Evolutionary conservation across 306 rosid genomes (phyloP).

Genomic region (Canavalia ensiformis): DNA sequence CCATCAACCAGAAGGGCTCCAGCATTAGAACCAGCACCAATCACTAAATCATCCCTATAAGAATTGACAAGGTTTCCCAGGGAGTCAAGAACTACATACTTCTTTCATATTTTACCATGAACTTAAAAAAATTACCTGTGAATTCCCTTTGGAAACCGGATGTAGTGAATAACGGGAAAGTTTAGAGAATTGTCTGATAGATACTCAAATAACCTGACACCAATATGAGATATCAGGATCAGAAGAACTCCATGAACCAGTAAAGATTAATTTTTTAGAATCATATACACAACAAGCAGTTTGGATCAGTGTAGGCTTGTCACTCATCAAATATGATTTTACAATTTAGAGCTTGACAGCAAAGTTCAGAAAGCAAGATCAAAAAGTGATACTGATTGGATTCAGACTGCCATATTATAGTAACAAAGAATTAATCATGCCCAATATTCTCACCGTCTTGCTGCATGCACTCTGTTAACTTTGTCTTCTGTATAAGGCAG

Average conservation of each 20-base stretch:
- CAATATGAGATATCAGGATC: slow-evolving; percentile 34
- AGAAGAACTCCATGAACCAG: slow-evolving; percentile 18
- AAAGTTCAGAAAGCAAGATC: slow-evolving; percentile 23
- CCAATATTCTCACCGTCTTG: slow-evolving; percentile 75
- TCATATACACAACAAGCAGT: slow-evolving; percentile 12
- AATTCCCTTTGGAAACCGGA: slow-evolving; percentile 82
- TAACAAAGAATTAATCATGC: slow-evolving; percentile 32
- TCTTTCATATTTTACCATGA: slow-evolving; percentile 13
- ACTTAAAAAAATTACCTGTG: slow-evolving; percentile 69
- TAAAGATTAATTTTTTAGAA: slow-evolving; percentile 3
- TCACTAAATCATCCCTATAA: slow-evolving; percentile 91
- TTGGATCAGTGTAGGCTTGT: slow-evolving; percentile 23
- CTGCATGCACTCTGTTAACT: slow-evolving; percentile 91
- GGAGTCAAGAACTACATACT: slow-evolving; percentile 29
- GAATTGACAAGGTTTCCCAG: slow-evolving; percentile 33
- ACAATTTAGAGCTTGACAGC: slow-evolving; percentile 1
- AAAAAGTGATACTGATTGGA: slow-evolving; percentile 3
- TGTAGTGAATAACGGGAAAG: slow-evolving; percentile 94
- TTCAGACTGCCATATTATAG: slow-evolving; percentile 30
- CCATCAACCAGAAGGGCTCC: slow-evolving; percentile 98
- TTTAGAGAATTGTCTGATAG: slow-evolving; percentile 74
- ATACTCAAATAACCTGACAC: slow-evolving; percentile 80
- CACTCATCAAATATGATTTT: slow-evolving; percentile 17
- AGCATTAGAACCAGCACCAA: slow-evolving; percentile 87
- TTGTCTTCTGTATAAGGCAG: slow-evolving; percentile 77